Evolutionary conservation across 73 alveolate species (phyloP).

Genomic region (Paramecium sexaurelia): DNA sequence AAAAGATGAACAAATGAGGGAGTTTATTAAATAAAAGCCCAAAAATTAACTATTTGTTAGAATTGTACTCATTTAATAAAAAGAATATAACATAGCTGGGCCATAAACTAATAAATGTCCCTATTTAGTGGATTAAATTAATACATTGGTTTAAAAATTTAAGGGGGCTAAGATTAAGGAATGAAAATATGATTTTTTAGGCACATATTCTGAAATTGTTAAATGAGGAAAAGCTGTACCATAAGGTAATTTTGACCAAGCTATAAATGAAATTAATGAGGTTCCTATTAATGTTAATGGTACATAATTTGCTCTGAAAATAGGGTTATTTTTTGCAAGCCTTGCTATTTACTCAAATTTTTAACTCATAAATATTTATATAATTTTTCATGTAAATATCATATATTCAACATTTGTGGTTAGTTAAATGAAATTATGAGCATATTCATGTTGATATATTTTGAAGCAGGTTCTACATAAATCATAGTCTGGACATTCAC

Average conservation of each 20-base stretch:
- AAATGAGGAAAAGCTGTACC: constrained; percentile 52
- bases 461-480: neutral
- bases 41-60: constrained; percentile 25
- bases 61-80: constrained; percentile 37
- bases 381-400: neutral
- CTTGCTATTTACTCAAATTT: neutral
- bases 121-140: neutral
- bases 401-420: neutral
- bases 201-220: constrained; percentile 67
- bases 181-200: constrained; percentile 57
- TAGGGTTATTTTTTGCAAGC: neutral
- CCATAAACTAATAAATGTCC: constrained; percentile 65
- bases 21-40: constrained; percentile 7
- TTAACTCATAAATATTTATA: neutral
- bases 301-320: neutral
- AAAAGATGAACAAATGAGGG: constrained; percentile 31
- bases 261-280: neutral
- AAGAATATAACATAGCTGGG: constrained; percentile 54
- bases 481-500: constrained; percentile 6
- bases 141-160: constrained; percentile 54
- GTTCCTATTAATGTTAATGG: neutral
- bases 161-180: constrained; percentile 38
- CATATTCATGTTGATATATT: neutral
- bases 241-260: constrained; percentile 60
- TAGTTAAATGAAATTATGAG: neutral